Conservation (phyloP, 257 asterid species). For the Echium plantagineum region DNA sequence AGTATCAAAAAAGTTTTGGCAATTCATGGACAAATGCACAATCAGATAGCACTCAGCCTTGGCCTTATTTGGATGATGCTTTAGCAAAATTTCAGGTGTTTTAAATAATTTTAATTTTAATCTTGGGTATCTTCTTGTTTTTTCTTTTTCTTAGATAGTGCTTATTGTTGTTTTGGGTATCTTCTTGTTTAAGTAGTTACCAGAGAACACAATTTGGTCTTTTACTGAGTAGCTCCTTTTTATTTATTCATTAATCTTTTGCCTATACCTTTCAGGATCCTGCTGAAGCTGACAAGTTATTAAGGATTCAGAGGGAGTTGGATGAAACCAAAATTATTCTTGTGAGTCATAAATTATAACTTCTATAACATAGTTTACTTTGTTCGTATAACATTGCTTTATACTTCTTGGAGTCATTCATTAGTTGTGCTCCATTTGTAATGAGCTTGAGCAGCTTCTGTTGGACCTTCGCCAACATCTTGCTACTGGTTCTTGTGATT, state of each 20-base stretch:
- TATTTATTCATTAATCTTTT: background rate
- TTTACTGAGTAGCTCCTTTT: background rate
- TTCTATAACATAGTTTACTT: background rate
- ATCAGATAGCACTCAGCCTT: conserved; percentile 47
- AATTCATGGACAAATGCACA: conserved; percentile 67
- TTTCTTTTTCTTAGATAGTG: too few relatives aligned
- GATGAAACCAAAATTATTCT: conserved; percentile 93
- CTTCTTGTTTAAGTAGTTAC: background rate
- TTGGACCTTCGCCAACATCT: too few relatives aligned
- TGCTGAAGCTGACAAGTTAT: conserved; percentile 90
- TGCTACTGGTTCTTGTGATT: background rate
- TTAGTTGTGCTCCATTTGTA: too few relatives aligned
- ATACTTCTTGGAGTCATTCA: background rate
- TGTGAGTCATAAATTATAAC: conserved; percentile 25
- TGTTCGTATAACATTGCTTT: background rate
- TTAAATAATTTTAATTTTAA: conserved; percentile 1
- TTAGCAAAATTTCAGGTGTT: conserved; percentile 41
- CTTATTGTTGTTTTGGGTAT: too few relatives aligned
- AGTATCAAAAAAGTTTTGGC: conserved; percentile 69
- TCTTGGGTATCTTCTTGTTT: too few relatives aligned
- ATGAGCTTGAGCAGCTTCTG: too few relatives aligned
- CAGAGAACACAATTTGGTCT: background rate
- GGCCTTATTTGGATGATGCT: conserved; percentile 73
- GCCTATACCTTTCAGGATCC: conserved; percentile 48
- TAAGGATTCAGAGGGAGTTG: conserved; percentile 83